Conservation (phyloP, 1,284 basidiomycete species). For the Fomitopsis pinicola region DNA sequence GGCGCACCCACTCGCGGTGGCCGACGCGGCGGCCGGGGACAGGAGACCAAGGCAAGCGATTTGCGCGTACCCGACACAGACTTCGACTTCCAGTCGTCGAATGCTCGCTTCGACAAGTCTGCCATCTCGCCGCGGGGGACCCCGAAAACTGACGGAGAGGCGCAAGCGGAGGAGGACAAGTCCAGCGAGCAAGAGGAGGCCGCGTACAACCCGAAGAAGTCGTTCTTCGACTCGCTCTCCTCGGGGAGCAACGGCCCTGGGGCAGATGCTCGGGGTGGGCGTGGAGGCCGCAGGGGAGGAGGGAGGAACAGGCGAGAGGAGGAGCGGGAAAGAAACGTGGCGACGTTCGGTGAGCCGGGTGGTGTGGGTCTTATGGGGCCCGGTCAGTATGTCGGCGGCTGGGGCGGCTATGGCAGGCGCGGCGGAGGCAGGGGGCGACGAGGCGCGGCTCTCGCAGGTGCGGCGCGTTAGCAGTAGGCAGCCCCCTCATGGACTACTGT, state of each 20-base stretch:
- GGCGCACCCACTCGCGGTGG: constrained; percentile 27
- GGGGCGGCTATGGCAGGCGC: constrained; percentile 46
- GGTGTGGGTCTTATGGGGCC: constrained; percentile 71
- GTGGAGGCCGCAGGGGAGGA: constrained; percentile 40
- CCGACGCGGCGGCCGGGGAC: constrained; percentile 35
- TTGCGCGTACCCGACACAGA: constrained; percentile 57
- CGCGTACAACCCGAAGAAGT: constrained; percentile 71
- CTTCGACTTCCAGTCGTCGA: constrained; percentile 72
- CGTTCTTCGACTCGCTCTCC: constrained; percentile 76
- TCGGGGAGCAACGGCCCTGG: constrained; percentile 36
- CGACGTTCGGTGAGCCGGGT: constrained; percentile 79
- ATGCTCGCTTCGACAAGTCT: constrained; percentile 74
- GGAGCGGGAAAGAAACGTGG: constrained; percentile 73
- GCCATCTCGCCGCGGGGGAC: constrained; percentile 33
- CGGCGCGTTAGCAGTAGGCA: constrained; percentile 15
- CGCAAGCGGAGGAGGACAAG: constrained; percentile 17
- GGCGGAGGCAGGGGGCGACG: constrained; percentile 41
- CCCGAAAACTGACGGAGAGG: constrained; percentile 24
- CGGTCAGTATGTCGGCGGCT: constrained; percentile 49
- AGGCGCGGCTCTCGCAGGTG: constrained; percentile 17
- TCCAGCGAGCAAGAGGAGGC: constrained; percentile 23
- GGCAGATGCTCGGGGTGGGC: constrained; percentile 28
- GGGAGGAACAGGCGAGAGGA: constrained; percentile 71
- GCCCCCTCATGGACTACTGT: neutral
- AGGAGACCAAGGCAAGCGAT: constrained; percentile 34